A percentile compares a stretch with the other conserved stretches of the same genome.
Evolutionary conservation across 306 rosid genomes (phyloP).

Genomic region (Spatholobus suberectus): DNA sequence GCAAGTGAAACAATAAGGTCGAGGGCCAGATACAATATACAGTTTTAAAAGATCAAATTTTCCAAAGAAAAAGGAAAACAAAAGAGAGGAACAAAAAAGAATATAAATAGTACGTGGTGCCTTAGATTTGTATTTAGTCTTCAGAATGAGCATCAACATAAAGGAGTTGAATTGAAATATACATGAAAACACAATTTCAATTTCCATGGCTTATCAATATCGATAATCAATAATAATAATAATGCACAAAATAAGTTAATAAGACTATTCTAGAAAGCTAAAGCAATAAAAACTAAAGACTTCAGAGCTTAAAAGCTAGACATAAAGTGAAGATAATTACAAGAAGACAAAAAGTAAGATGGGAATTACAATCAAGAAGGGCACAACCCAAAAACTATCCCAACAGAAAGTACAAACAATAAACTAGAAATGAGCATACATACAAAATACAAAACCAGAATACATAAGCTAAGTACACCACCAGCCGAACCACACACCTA

Average conservation of each 20-base stretch:
- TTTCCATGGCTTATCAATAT: neutral
- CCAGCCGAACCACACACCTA: no score
- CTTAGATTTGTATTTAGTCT: slow-evolving; percentile 40
- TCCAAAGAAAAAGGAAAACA: neutral
- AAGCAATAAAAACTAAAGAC: slow-evolving; percentile 23
- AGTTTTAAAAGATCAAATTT: neutral
- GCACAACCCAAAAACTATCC: slow-evolving; percentile 39
- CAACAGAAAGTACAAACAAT: slow-evolving; percentile 28
- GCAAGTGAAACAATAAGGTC: neutral
- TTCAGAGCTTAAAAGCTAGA: slow-evolving; percentile 18
- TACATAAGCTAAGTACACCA: slow-evolving; percentile 26
- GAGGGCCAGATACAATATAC: neutral
- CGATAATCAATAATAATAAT: neutral
- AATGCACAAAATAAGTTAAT: neutral
- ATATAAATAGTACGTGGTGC: slow-evolving; percentile 29
- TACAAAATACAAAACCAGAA: slow-evolving; percentile 35
- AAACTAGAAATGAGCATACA: slow-evolving; percentile 20
- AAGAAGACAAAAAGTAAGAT: slow-evolving; percentile 46
- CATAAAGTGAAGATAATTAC: slow-evolving; percentile 39
- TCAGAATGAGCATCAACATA: slow-evolving; percentile 38
- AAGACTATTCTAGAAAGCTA: slow-evolving; percentile 17
- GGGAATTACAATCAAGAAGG: slow-evolving; percentile 43
- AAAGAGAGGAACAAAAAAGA: neutral
- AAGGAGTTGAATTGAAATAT: slow-evolving; percentile 40
- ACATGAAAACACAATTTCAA: slow-evolving; percentile 33